These are phyloP conservation scores for Phaffia australis DNA, from an alignment of 768 basidiomycete genomes.

Conservation along the genomic window DNA sequence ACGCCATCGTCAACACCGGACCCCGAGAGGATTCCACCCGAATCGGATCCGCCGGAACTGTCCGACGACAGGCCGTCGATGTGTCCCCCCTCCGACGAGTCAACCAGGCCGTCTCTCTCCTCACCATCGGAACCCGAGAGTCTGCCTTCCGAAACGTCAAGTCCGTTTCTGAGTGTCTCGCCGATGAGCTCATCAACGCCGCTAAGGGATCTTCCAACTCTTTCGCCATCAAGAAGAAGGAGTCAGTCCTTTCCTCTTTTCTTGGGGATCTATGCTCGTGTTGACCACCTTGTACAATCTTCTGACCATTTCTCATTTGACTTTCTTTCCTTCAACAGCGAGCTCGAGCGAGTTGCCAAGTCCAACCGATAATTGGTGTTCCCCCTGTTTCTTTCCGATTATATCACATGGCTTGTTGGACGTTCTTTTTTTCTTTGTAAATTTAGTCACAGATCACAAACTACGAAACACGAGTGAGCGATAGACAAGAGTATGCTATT, in stretches of 20 bases:
- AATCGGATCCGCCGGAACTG: conserved; percentile 99
- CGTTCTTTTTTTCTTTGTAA: too few relatives aligned
- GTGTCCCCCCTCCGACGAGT: conserved; percentile 96
- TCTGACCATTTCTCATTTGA: too few relatives aligned
- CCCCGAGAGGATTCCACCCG: conserved; percentile 99
- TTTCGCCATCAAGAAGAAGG: conserved; percentile 99
- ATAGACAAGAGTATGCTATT: too few relatives aligned
- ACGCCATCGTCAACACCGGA: conserved; percentile 95
- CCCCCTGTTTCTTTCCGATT: background rate
- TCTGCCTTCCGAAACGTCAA: conserved; percentile 99
- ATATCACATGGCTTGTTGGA: too few relatives aligned
- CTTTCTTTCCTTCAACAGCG: background rate
- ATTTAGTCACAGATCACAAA: too few relatives aligned
- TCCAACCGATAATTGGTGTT: conserved; percentile 79
- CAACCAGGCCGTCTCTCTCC: conserved; percentile 90
- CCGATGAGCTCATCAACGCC: conserved; percentile 99
- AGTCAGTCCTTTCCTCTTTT: conserved; percentile 33
- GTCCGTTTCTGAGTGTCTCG: conserved; percentile 95
- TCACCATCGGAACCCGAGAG: conserved; percentile 98
- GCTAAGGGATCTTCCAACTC: conserved; percentile 99
- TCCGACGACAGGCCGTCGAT: conserved; percentile 98
- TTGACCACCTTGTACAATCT: too few relatives aligned
- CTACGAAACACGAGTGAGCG: too few relatives aligned
- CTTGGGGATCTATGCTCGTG: background rate
- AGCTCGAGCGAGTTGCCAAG: conserved; percentile 62